phyloP scores from a whole-genome alignment of 1,284 basidiomycete species.

The Cryptococcus depauperatus region DNA sequence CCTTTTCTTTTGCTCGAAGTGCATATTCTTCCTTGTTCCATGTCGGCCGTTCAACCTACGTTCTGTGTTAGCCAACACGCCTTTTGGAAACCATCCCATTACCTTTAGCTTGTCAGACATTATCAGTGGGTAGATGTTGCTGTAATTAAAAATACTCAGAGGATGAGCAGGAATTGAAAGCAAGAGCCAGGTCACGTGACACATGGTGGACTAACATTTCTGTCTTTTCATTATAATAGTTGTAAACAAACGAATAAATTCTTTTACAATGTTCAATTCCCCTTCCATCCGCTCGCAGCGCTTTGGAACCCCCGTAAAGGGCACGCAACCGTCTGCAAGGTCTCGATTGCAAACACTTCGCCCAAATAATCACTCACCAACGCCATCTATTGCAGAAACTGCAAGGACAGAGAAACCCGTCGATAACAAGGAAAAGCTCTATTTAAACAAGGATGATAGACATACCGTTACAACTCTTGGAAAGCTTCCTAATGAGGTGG shows the following conservation, averaged over 20 bases:
- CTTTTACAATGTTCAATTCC: slow-evolving; percentile 42
- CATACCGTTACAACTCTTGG: slow-evolving; percentile 24
- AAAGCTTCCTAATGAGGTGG: slow-evolving; percentile 31
- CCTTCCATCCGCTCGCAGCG: slow-evolving; percentile 27
- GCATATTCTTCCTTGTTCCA: slow-evolving; percentile 45
- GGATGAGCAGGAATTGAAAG: no score
- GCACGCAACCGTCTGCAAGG: not conserved
- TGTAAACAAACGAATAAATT: no score
- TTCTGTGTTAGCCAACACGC: not conserved
- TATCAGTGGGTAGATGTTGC: not conserved
- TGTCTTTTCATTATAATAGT: no score
- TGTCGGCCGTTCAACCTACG: slow-evolving; percentile 20
- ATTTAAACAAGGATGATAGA: slow-evolving; percentile 33
- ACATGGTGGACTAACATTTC: no score
- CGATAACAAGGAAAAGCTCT: slow-evolving; percentile 18
- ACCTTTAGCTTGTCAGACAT: not conserved
- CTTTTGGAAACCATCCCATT: not conserved
- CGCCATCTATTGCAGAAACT: slow-evolving; percentile 26
- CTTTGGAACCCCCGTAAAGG: not conserved
- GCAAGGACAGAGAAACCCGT: slow-evolving; percentile 15
- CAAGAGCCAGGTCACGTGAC: not conserved
- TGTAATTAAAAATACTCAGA: no score
- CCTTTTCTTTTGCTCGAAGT: slow-evolving; percentile 43
- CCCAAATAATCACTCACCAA: slow-evolving; percentile 9
- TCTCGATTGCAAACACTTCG: not conserved